Base-by-base conservation (phyloP, 192 early-diverging fungal genomes). In the Allomyces javanicus region DNA sequence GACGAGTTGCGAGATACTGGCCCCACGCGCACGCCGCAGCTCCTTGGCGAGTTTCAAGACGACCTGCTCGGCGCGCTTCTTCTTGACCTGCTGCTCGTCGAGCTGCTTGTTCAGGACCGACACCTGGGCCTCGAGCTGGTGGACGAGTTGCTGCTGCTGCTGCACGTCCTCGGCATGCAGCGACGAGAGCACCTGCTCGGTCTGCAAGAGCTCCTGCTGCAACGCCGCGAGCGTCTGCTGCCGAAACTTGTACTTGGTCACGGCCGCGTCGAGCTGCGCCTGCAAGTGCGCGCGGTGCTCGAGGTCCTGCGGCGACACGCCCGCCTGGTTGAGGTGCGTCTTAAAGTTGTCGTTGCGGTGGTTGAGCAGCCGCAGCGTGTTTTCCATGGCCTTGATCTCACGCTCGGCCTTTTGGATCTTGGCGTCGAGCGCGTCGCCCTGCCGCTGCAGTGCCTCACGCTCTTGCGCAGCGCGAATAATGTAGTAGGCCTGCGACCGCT, bases 361-460 rank as follows among this genome's bases (percentile, higher is more conserved):
- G 69, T 80, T 83, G 77, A 84, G 78, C 70, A 84, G 66, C 63
- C 77, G 77, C 61, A 84, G 67, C 25, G 82, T 84, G 66, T 84
- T 84, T 62, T 84, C 82, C 33, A 84, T 62, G 4, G 81, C 82
- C 66, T 80, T 84, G 61, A 82, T 82, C 69, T 84, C 82, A 67
- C 80, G 82, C 62, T 84, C 82, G 3, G 80, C 78, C 62, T 78
- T 77, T 44, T 79, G 40, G 40, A 84, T 84, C 26, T 77, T 83
- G 40, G 75, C 74, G 69, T 84, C 82, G 24, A 82, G 68, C 66
- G 79, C 77, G 63, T 84, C 82, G 17, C 82, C 82, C 66, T 84
- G 79, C 62, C 78, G 65, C 68, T 84, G 82, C 62, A 84, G 64
- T 67, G 77, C 82, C 67, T 84, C 82, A 33, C 79, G 43, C 62